Conservation (phyloP, 805 yeast genomes). For the Metschnikowia cubensis region DNA sequence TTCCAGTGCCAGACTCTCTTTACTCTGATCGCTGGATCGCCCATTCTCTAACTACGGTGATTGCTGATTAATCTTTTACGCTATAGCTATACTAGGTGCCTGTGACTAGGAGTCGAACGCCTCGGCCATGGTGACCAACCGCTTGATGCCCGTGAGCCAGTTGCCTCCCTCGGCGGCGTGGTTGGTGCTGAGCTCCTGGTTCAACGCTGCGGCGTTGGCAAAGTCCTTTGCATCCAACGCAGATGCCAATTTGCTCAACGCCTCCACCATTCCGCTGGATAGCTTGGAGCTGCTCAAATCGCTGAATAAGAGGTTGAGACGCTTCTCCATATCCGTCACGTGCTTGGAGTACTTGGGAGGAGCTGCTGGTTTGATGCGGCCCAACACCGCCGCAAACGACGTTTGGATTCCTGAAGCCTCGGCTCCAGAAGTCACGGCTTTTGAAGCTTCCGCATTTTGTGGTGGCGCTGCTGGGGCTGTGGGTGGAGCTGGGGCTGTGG, state of each 20-base stretch:
- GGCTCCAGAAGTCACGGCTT: not conserved
- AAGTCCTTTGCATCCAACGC: slow-evolving; percentile 54
- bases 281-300: slow-evolving; percentile 69
- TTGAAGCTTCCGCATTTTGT: not conserved
- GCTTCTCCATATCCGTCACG: slow-evolving; percentile 73
- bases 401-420: slow-evolving; percentile 43
- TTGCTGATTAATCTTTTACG: too few species aligned
- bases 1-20: too few species aligned
- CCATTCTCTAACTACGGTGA: too few species aligned
- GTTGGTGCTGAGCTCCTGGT: slow-evolving; percentile 57
- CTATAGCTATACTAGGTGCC: too few species aligned
- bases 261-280: slow-evolving; percentile 50
- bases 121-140: slow-evolving; percentile 72
- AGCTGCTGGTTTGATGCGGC: slow-evolving; percentile 62
- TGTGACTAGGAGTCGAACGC: slow-evolving; percentile 19
- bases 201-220: slow-evolving; percentile 52
- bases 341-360: slow-evolving; percentile 75
- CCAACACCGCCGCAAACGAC: slow-evolving; percentile 52
- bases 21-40: too few species aligned
- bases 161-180: slow-evolving; percentile 74
- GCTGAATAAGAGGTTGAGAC: slow-evolving; percentile 71
- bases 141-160: slow-evolving; percentile 90
- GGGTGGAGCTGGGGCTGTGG: slow-evolving; percentile 15
- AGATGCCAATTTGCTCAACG: slow-evolving; percentile 48
- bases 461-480: slow-evolving; percentile 8